A percentile compares a stretch with the other conserved stretches of the same genome.
phyloP scores from a whole-genome alignment of 345 rosid species.

The Populus nigra region DNA sequence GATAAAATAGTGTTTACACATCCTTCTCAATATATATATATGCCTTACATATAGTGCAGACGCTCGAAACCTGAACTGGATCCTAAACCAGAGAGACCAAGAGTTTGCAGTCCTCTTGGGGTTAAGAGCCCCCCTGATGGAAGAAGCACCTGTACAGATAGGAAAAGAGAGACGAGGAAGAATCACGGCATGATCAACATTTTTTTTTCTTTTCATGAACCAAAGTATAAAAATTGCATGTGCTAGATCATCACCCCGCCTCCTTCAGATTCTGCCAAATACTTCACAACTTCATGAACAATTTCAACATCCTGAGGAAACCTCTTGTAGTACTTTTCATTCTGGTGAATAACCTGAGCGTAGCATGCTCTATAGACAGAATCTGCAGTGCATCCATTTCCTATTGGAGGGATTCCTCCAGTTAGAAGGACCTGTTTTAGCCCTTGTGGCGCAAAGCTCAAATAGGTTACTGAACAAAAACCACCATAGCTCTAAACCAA shows the following conservation, averaged over 20 bases:
- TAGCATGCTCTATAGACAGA: constrained; percentile 56
- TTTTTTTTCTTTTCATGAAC: background rate
- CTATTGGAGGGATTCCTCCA: constrained; percentile 89
- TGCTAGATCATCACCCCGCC: constrained; percentile 61
- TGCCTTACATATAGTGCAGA: constrained; percentile 78
- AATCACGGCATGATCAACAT: background rate
- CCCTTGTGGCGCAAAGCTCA: constrained; percentile 89
- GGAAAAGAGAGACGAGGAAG: background rate
- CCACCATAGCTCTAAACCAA: constrained; percentile 84
- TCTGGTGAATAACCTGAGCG: constrained; percentile 60
- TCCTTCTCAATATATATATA: background rate
- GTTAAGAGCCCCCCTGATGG: constrained; percentile 90
- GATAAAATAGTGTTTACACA: background rate
- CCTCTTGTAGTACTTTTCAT: constrained; percentile 83
- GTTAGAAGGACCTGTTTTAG: constrained; percentile 85
- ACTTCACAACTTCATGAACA: constrained; percentile 56
- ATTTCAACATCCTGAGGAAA: constrained; percentile 77
- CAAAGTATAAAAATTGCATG: constrained; percentile 2
- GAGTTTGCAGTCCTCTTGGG: constrained; percentile 72
- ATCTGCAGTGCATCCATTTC: constrained; percentile 70
- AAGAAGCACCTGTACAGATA: constrained; percentile 57
- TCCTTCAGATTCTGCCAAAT: constrained; percentile 74
- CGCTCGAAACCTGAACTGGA: constrained; percentile 86
- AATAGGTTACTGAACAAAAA: constrained; percentile 82
- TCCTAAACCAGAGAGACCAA: constrained; percentile 85